Percentiles rank a stretch among this genome's conserved stretches.
Evolutionary conservation across 2,329 filamentous ascomycete genomes (phyloP).

Genomic region (Penicillium sp.): DNA sequence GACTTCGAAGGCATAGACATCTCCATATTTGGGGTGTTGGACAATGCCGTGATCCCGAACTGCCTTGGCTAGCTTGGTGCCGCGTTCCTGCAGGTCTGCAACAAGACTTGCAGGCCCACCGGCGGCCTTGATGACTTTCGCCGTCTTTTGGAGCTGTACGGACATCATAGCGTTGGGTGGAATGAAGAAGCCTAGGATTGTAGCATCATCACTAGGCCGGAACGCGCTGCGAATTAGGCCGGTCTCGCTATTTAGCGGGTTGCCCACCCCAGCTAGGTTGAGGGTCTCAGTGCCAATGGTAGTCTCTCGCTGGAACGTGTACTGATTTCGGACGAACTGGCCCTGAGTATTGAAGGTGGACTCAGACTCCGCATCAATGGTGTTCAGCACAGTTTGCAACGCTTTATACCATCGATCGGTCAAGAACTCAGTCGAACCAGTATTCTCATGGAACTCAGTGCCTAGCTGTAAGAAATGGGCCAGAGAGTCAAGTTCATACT

Average conservation of each 20-base stretch:
- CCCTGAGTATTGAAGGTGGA: conserved; percentile 76
- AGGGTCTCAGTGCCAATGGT: conserved; percentile 87
- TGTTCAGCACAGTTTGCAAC: conserved; percentile 68
- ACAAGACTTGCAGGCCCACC: conserved; percentile 55
- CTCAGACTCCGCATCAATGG: conserved; percentile 74
- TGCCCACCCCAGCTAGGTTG: conserved; percentile 78
- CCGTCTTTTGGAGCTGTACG: conserved; percentile 76
- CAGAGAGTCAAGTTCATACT: conserved; percentile 95
- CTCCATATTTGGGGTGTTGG: conserved; percentile 50
- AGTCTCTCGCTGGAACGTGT: conserved; percentile 83
- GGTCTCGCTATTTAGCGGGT: conserved; percentile 80
- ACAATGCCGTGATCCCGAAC: conserved; percentile 81
- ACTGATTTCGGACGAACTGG: conserved; percentile 68
- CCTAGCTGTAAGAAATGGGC: conserved; percentile 83
- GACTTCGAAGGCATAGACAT: conserved; percentile 65
- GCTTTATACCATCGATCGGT: conserved; percentile 76
- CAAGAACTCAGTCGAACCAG: conserved; percentile 74
- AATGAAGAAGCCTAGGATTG: conserved; percentile 91
- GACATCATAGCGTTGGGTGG: conserved; percentile 96
- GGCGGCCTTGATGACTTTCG: conserved; percentile 64
- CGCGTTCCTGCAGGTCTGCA: conserved; percentile 54
- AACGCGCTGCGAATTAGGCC: conserved; percentile 89
- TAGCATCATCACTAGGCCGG: conserved; percentile 90
- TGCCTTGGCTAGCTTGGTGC: conserved; percentile 68
- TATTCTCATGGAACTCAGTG: conserved; percentile 83